These are phyloP conservation scores for Trametes maxima DNA, from an alignment of 768 basidiomycete genomes.

Conservation along the genomic window DNA sequence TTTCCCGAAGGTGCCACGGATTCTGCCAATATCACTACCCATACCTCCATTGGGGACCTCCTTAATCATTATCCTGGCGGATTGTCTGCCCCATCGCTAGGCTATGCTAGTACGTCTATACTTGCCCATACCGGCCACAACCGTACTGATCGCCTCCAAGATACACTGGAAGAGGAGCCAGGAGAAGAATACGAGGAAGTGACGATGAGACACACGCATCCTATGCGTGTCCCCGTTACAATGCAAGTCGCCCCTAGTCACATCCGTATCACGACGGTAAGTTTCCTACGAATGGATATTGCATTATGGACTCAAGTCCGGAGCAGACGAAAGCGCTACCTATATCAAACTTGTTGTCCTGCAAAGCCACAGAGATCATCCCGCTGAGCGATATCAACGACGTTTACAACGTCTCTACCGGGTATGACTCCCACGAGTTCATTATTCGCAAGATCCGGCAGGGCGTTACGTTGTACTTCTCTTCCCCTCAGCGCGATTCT, in stretches of 20 bases:
- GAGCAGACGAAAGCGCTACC: constrained; percentile 67
- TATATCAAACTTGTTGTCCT: constrained; percentile 67
- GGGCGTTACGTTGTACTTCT: constrained; percentile 74
- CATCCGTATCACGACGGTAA: constrained; percentile 74
- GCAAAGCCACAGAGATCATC: constrained; percentile 83
- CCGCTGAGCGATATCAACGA: constrained; percentile 82
- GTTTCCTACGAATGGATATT: constrained; percentile 26
- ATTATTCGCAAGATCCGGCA: constrained; percentile 76
- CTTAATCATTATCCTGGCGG: constrained; percentile 47
- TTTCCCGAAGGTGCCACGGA: constrained; percentile 22
- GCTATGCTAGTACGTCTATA: constrained; percentile 55
- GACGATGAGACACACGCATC: constrained; percentile 64
- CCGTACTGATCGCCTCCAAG: constrained; percentile 36
- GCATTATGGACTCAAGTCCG: constrained; percentile 9
- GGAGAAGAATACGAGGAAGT: constrained; percentile 59
- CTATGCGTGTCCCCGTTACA: constrained; percentile 71
- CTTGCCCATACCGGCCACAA: constrained; percentile 11
- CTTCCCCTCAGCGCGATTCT: constrained; percentile 64
- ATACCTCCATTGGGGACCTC: constrained; percentile 65
- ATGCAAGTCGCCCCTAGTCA: constrained; percentile 70
- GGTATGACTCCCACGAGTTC: constrained; percentile 77
- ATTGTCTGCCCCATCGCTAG: constrained; percentile 47
- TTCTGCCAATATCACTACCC: constrained; percentile 47
- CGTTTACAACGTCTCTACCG: constrained; percentile 78
- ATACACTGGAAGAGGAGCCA: constrained; percentile 61